Conservation (phyloP, 805 yeast genomes). For the Allodekkera sacchari region DNA sequence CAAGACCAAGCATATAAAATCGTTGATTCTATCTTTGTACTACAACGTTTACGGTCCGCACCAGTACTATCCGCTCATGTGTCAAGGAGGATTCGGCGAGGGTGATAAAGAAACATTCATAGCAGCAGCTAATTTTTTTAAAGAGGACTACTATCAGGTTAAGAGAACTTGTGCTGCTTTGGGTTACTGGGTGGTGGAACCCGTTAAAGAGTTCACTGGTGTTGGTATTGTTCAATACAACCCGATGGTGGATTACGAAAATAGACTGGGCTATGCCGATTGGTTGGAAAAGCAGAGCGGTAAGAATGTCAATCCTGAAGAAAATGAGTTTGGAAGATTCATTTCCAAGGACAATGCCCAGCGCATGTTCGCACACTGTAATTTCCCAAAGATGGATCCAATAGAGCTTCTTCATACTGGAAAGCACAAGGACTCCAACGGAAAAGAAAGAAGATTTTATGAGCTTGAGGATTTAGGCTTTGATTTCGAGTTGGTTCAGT, state of each 20-base stretch:
- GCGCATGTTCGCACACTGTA: constrained; percentile 49
- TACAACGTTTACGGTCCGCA: constrained; percentile 46
- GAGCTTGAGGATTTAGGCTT: constrained; percentile 24
- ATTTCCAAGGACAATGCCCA: no score
- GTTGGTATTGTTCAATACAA: constrained; percentile 53
- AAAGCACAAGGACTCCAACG: constrained; percentile 18
- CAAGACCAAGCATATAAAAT: constrained; percentile 38
- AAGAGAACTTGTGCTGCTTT: constrained; percentile 39
- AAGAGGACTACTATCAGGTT: constrained; percentile 40
- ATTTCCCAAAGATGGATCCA: constrained; percentile 49
- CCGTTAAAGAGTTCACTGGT: constrained; percentile 30
- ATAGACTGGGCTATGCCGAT: constrained; percentile 11
- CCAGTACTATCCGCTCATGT: constrained; percentile 36
- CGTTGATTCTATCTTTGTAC: constrained; percentile 40
- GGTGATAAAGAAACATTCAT: constrained; percentile 54
- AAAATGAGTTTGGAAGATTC: no score
- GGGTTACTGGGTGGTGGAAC: constrained; percentile 32
- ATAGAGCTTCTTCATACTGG: constrained; percentile 27
- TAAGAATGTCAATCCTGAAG: no score
- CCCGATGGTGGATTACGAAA: constrained; percentile 34
- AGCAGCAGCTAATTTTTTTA: constrained; percentile 41
- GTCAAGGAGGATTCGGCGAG: constrained; percentile 43
- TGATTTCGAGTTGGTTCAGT: constrained; percentile 54
- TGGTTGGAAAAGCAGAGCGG: constrained; percentile 13
- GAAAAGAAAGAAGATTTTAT: constrained; percentile 21